These are phyloP conservation scores for Microascus cirrosus DNA, from an alignment of 2,329 filamentous ascomycete species.

Conservation along the genomic window DNA sequence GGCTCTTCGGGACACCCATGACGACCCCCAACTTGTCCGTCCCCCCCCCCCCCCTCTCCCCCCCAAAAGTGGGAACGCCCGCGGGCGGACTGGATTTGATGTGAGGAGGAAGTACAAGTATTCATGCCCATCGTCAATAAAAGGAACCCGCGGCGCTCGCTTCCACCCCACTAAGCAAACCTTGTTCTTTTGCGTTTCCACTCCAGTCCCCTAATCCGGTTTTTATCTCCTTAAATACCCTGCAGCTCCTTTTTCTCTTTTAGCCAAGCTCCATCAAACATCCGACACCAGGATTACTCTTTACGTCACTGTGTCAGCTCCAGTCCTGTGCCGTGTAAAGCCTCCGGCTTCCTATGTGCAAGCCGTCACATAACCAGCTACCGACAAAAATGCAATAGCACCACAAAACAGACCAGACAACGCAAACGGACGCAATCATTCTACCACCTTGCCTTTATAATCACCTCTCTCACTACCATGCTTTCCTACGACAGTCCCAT, in stretches of 20 bases:
- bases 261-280: not conserved
- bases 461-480: constrained; percentile 20
- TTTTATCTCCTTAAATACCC: not conserved
- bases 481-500: constrained; percentile 38
- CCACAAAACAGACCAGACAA: not conserved
- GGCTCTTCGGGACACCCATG: not conserved
- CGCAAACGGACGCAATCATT: not conserved
- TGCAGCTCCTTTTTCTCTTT: not conserved
- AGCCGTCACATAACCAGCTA: not conserved
- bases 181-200: not conserved
- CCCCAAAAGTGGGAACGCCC: too few species aligned
- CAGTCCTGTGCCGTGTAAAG: not conserved
- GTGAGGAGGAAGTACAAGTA: too few species aligned
- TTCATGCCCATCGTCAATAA: not conserved
- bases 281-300: not conserved
- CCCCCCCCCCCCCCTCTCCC: too few species aligned
- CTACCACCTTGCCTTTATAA: not conserved
- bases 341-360: not conserved
- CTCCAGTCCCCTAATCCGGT: too few species aligned
- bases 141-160: not conserved
- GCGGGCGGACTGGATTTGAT: too few species aligned
- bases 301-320: not conserved
- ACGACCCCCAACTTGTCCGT: not conserved
- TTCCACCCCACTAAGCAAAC: not conserved
- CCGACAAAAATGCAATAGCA: not conserved